Conservation (phyloP, 1,139 yeast species). For the Debaryomycetaceae sp. region DNA sequence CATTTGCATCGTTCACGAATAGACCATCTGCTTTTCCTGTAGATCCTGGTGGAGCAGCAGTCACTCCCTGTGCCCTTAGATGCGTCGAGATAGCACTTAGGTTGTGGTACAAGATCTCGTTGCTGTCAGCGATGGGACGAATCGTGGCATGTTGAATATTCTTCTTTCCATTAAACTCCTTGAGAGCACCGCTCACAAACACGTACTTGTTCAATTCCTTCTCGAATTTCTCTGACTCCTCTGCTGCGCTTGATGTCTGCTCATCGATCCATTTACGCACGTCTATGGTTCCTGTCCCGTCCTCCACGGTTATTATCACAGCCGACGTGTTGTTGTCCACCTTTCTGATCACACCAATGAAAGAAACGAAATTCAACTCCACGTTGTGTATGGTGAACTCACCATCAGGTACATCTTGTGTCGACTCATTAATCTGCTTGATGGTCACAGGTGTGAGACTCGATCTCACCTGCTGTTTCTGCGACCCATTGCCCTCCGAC, state of each 20-base stretch:
- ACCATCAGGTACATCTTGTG: slow-evolving; percentile 67
- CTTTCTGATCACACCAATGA: slow-evolving; percentile 65
- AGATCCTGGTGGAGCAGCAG: slow-evolving; percentile 3
- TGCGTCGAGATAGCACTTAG: slow-evolving; percentile 69
- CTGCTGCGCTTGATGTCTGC: slow-evolving; percentile 31
- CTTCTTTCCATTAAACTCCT: slow-evolving; percentile 65
- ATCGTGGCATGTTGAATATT: slow-evolving; percentile 64
- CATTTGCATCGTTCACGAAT: slow-evolving; percentile 44
- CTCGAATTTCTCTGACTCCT: slow-evolving; percentile 32
- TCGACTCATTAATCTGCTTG: slow-evolving; percentile 69
- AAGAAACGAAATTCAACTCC: slow-evolving; percentile 55
- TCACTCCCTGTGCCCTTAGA: slow-evolving; percentile 46
- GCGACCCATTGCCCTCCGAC: slow-evolving; percentile 25
- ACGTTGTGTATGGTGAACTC: slow-evolving; percentile 67
- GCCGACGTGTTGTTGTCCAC: slow-evolving; percentile 55
- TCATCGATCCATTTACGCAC: slow-evolving; percentile 70
- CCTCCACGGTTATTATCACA: slow-evolving; percentile 63
- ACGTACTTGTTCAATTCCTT: slow-evolving; percentile 49
- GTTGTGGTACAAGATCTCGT: slow-evolving; percentile 74
- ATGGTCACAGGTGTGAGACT: slow-evolving; percentile 79
- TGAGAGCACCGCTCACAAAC: slow-evolving; percentile 67
- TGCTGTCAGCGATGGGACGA: slow-evolving; percentile 60
- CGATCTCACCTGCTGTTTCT: slow-evolving; percentile 36
- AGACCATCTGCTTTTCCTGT: slow-evolving; percentile 23
- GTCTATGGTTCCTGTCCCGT: slow-evolving; percentile 78